Evolutionary conservation across 768 basidiomycete species (phyloP).

Genomic region (Collybia sordida): DNA sequence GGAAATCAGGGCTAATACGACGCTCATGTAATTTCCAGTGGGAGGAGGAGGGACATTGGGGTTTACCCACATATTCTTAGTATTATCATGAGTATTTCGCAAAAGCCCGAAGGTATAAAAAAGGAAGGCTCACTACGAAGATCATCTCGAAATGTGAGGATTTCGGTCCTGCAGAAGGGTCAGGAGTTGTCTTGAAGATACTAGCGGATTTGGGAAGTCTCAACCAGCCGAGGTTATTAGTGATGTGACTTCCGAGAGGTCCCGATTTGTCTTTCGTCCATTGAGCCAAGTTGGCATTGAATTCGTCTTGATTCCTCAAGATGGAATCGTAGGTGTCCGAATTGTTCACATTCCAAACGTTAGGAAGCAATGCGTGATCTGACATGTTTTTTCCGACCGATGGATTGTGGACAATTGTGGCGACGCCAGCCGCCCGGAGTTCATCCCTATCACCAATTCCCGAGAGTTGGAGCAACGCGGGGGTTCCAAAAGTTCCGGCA

Average conservation of each 20-base stretch:
- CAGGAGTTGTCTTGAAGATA: conserved; percentile 2
- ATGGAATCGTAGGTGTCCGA: conserved; percentile 25
- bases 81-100: background rate
- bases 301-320: conserved; percentile 19
- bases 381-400: conserved; percentile 34
- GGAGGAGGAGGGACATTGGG: conserved; percentile 2
- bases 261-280: conserved; percentile 27
- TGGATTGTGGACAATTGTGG: conserved; percentile 27
- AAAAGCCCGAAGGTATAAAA: background rate
- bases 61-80: conserved; percentile 5
- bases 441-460: conserved; percentile 30
- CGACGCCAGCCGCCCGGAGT: conserved; percentile 21
- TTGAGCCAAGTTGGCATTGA: conserved; percentile 18
- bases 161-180: conserved; percentile 11
- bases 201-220: conserved; percentile 8
- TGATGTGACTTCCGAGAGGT: conserved; percentile 13
- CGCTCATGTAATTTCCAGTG: conserved; percentile 5
- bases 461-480: conserved; percentile 31
- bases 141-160: conserved; percentile 12
- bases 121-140: conserved; percentile 4
- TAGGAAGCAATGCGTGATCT: conserved; percentile 27
- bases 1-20: background rate
- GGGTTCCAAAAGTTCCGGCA: conserved; percentile 33
- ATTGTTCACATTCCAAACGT: conserved; percentile 22
- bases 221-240: conserved; percentile 13